phyloP scores from a whole-genome alignment of 139 green algal species.

The Chlorella sp. region DNA sequence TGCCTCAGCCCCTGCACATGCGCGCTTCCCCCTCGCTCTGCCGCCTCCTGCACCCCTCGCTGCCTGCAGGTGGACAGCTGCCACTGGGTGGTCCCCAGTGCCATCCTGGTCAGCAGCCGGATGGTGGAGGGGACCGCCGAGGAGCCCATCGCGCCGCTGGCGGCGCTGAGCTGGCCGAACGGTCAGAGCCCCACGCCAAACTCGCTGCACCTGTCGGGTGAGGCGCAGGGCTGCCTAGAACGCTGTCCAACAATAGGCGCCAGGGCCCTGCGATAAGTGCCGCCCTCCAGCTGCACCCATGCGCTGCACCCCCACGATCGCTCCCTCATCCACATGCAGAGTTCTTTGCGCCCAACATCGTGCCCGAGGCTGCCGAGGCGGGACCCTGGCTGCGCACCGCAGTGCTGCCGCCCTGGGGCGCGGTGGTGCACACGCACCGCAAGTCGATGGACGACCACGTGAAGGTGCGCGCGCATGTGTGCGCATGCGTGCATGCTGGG shows the following conservation, averaged over 20 bases:
- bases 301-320: too few relatives aligned
- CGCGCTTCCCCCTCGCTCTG: neutral
- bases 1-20: too few relatives aligned
- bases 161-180: constrained; percentile 27
- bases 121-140: neutral
- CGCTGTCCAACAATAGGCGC: too few relatives aligned
- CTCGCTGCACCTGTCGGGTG: constrained; percentile 14
- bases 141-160: constrained; percentile 20
- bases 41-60: neutral
- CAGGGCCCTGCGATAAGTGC: too few relatives aligned
- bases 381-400: constrained; percentile 18
- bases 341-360: constrained; percentile 26
- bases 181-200: neutral
- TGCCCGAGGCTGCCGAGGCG: neutral
- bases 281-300: too few relatives aligned
- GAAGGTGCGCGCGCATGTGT: constrained; percentile 25
- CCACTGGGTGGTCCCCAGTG: neutral
- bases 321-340: neutral
- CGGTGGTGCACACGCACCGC: constrained; percentile 44
- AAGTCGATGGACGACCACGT: constrained; percentile 63
- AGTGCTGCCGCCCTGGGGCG: constrained; percentile 38
- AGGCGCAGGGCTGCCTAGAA: too few relatives aligned
- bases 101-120: constrained; percentile 15
- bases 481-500: neutral
- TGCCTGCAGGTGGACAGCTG: constrained; percentile 32